Conservation (phyloP, 2,329 filamentous ascomycete species). For the Pseudogymnoascus sp. region DNA sequence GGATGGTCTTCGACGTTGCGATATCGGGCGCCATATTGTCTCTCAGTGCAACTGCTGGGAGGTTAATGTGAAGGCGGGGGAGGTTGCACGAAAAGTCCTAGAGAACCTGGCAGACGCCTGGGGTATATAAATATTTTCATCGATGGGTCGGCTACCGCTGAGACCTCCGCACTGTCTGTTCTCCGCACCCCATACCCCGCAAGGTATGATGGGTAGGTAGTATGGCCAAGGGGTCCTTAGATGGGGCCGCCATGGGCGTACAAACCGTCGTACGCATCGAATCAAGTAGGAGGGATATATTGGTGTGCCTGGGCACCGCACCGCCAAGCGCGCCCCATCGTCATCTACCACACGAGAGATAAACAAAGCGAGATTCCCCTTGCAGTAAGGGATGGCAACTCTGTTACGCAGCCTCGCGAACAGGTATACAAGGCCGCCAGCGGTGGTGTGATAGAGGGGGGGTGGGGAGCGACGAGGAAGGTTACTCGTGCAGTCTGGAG, state of each 20-base stretch:
- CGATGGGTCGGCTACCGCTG: not conserved
- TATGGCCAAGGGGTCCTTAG: not conserved
- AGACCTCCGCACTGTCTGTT: not conserved
- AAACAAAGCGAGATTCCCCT: not conserved
- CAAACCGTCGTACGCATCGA: not conserved
- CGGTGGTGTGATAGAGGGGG: not conserved
- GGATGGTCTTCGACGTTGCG: not conserved
- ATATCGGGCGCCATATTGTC: slow-evolving; percentile 1
- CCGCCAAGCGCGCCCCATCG: not conserved
- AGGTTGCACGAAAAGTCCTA: not conserved
- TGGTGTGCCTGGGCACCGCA: not conserved
- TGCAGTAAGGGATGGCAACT: not conserved
- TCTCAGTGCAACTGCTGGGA: not conserved
- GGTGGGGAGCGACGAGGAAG: not conserved
- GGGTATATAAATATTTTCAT: slow-evolving; percentile 4
- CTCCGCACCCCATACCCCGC: slow-evolving; percentile 3
- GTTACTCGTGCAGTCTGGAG: not conserved
- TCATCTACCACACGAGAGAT: not conserved
- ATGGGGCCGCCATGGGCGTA: not conserved
- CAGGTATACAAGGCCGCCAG: not conserved
- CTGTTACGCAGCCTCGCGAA: not conserved
- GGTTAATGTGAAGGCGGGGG: not conserved
- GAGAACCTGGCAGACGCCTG: not conserved
- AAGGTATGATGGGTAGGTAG: not conserved
- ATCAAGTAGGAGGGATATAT: not conserved